phyloP scores from a whole-genome alignment of 331 rosid species.

The Stylosanthes scabra region DNA sequence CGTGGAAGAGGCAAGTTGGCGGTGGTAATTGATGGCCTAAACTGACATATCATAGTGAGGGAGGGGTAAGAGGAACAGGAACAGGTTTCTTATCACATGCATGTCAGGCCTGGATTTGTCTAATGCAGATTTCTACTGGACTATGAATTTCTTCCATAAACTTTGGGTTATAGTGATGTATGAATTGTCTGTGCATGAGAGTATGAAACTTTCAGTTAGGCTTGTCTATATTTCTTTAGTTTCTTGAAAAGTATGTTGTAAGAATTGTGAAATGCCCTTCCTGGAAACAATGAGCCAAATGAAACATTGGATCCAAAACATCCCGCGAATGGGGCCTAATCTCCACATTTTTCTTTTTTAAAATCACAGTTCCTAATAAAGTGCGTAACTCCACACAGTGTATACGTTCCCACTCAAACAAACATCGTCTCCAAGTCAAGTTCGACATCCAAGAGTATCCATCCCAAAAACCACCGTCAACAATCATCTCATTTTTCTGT shows the following conservation, averaged over 20 bases:
- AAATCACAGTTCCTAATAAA: no score
- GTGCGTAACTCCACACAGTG: no score
- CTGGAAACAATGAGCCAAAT: neutral
- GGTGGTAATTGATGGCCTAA: slow-evolving; percentile 70
- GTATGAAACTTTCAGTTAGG: neutral
- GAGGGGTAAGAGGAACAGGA: slow-evolving; percentile 2
- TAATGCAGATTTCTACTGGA: slow-evolving; percentile 25
- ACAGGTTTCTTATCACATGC: neutral
- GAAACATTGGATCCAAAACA: neutral
- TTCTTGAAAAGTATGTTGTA: slow-evolving; percentile 13
- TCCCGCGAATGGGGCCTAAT: no score
- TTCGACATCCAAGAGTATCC: no score
- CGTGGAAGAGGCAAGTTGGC: slow-evolving; percentile 99
- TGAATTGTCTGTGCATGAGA: neutral
- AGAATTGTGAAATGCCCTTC: neutral
- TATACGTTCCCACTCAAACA: no score
- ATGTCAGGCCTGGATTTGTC: slow-evolving; percentile 6
- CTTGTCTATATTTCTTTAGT: slow-evolving; percentile 12
- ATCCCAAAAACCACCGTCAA: no score
- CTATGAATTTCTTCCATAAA: slow-evolving; percentile 12
- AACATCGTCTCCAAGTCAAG: no score
- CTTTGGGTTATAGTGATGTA: neutral
- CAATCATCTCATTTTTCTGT: no score
- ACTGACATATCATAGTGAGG: slow-evolving; percentile 19
- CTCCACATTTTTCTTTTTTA: no score